Base-by-base conservation (phyloP, 306 rosid species). In the Dalbergia oliveri region DNA sequence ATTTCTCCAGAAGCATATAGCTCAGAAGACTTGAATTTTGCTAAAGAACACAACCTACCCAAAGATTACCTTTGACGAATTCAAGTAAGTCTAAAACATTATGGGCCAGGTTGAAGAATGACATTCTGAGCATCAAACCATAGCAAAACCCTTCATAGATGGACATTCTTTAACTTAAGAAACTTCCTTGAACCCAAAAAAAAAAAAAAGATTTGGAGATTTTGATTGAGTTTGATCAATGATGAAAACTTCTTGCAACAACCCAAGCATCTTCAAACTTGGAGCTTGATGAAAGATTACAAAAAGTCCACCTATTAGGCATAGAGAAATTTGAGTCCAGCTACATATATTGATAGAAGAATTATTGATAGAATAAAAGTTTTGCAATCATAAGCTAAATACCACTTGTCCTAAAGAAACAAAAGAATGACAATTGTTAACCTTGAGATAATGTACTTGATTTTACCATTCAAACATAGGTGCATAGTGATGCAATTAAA, bases 331-430 rank as follows among this genome's bases (percentile, higher is more conserved):
- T 26, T 26, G 11, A 70, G 79, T 74, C 51, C 80, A 80, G 69
- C 77, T 75, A 71, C 45, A 41, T 12, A 75, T 45, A 72, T 26
- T 26, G 23, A 21, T n/a, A n/a, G 23, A 21, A 21, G 23, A 21
- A 21, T 21, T 21, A 21, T 21, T 21, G 31, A 26, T 26, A 26
- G 31, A 84, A 95, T 97, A 79, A 95, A 93, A 61, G 99, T 93
- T 84, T 98, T 90, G 80, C 98, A 93, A 84, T 95, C 99, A 78
- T 95, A 93, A 54, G 99, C 97, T 1, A 97, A 95, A 83, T 98
- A 95, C 99, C 99, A 95, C 85, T 93, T 93, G 88, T 95, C 99
- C 98, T 95, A 76, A 6, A 54, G 39, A 85, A 54, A 65, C 53
- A 73, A 0, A 72, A 21, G 68, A 26, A 67, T 35, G 53, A 76